phyloP scores from a whole-genome alignment of 2,329 filamentous ascomycete genomes.

The Colletotrichum godetiae region DNA sequence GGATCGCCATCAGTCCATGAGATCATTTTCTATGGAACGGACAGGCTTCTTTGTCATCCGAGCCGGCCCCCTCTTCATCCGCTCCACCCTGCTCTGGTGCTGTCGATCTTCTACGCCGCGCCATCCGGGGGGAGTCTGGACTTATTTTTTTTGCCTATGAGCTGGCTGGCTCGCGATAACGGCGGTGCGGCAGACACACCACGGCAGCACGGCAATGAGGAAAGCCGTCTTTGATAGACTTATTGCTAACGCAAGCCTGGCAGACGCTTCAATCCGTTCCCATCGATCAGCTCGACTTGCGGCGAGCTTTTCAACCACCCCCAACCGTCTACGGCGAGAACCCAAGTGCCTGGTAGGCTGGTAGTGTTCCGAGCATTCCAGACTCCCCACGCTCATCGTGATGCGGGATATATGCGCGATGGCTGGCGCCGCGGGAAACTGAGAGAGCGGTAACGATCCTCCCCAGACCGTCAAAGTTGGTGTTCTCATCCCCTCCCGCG shows the following conservation, averaged over 20 bases:
- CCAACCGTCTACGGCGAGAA: background rate
- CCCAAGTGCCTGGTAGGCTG: background rate
- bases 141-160: background rate
- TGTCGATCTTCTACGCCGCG: constrained; percentile 29
- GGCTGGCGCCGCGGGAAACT: background rate
- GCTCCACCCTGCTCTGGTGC: constrained; percentile 4
- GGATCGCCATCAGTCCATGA: constrained; percentile 11
- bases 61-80: background rate
- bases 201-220: constrained; percentile 3
- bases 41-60: background rate
- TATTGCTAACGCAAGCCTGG: background rate
- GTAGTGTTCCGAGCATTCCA: background rate
- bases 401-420: background rate
- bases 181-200: constrained; percentile 1
- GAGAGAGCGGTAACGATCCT: background rate
- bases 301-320: background rate
- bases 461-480: background rate
- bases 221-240: background rate
- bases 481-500: background rate
- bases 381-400: background rate
- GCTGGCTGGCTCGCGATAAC: constrained; percentile 16
- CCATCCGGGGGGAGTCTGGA: constrained; percentile 25
- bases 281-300: background rate
- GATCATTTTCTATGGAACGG: constrained; percentile 32
- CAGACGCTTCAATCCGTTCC: background rate